Evolutionary conservation across 2,329 filamentous ascomycete species (phyloP).

Genomic region (Botrytis cinerea): DNA sequence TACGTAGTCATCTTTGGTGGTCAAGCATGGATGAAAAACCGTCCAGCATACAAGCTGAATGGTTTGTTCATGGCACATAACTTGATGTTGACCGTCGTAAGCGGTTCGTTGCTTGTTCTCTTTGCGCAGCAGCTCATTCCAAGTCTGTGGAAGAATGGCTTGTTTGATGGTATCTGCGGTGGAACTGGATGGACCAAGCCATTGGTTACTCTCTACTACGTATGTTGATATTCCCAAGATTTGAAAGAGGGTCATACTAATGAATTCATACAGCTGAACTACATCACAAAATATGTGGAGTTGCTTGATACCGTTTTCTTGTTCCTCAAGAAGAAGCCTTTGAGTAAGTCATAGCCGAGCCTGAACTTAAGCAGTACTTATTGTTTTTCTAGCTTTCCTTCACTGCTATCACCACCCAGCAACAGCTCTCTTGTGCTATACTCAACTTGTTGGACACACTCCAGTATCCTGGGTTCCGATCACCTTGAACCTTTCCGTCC

Average conservation of each 20-base stretch:
- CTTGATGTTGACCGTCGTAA: constrained; percentile 86
- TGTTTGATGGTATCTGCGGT: constrained; percentile 88
- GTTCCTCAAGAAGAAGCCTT: constrained; percentile 98
- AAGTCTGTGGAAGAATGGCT: constrained; percentile 73
- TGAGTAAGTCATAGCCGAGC: constrained; percentile 58
- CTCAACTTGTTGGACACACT: constrained; percentile 89
- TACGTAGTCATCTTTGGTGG: constrained; percentile 93
- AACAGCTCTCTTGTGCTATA: constrained; percentile 96
- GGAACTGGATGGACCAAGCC: constrained; percentile 93
- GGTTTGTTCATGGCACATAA: constrained; percentile 93
- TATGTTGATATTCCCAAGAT: constrained; percentile 51
- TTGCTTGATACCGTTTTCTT: constrained; percentile 94
- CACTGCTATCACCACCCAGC: constrained; percentile 99
- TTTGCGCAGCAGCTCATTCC: constrained; percentile 91
- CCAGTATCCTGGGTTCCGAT: constrained; percentile 95
- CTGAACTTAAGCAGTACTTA: background rate
- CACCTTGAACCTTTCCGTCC: constrained; percentile 85
- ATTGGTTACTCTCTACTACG: constrained; percentile 93
- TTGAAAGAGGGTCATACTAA: constrained; percentile 33
- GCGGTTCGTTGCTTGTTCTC: constrained; percentile 73
- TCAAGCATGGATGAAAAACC: constrained; percentile 85
- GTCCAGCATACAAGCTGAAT: constrained; percentile 83
- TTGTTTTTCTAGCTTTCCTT: constrained; percentile 69
- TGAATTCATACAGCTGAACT: constrained; percentile 73
- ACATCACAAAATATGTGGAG: constrained; percentile 97